A percentile compares a stretch with the other conserved stretches of the same genome.
Evolutionary conservation across 257 asterid species (phyloP).

Genomic region (Agastache rugosa): DNA sequence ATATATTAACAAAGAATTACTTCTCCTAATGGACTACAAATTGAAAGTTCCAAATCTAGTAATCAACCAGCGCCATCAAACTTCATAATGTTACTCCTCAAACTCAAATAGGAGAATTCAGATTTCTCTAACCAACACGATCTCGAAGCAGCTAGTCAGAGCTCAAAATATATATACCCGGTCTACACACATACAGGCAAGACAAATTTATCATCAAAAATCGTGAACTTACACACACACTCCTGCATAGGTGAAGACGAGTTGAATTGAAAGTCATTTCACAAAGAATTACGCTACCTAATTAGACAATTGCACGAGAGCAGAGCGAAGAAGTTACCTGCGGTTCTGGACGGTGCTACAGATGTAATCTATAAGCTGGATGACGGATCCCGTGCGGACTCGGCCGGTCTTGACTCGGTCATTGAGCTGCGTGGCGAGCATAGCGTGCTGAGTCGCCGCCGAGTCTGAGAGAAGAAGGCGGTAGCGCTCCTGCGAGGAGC

Average conservation of each 20-base stretch:
- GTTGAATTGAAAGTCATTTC: background rate
- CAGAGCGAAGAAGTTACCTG: slow-evolving; percentile 52
- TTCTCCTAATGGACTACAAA: background rate
- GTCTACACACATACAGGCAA: slow-evolving; percentile 22
- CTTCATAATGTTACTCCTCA: background rate
- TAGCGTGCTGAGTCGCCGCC: slow-evolving; percentile 72
- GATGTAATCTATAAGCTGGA: slow-evolving; percentile 86
- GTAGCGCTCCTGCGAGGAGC: slow-evolving; percentile 77
- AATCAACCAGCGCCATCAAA: slow-evolving; percentile 23
- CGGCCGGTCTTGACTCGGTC: slow-evolving; percentile 65
- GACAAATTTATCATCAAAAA: background rate
- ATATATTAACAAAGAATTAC: slow-evolving; percentile 4
- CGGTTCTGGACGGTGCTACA: slow-evolving; percentile 82
- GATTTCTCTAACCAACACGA: background rate
- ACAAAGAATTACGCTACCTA: background rate
- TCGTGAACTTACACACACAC: background rate
- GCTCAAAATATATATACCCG: slow-evolving; percentile 12
- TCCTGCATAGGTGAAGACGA: background rate
- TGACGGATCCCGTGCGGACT: slow-evolving; percentile 80
- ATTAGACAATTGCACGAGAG: background rate
- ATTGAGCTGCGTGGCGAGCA: slow-evolving; percentile 95
- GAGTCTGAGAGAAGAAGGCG: slow-evolving; percentile 85
- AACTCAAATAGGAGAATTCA: background rate
- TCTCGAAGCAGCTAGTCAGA: background rate
- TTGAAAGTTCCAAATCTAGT: background rate